phyloP scores from a whole-genome alignment of 257 asterid species.

The Salvia hispanica region DNA sequence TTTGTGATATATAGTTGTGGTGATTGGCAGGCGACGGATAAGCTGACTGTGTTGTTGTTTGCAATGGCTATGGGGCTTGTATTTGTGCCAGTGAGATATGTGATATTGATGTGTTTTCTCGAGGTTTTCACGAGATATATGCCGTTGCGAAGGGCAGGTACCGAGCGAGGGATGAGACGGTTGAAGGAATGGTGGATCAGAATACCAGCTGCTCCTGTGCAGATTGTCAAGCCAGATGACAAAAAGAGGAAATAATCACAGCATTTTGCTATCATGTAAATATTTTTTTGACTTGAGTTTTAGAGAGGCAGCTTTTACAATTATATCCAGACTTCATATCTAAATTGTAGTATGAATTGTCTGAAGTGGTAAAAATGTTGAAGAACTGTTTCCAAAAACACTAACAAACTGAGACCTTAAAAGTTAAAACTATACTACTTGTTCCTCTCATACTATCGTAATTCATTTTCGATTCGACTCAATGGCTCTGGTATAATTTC shows the following conservation, averaged over 20 bases:
- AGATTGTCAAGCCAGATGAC: constrained; percentile 61
- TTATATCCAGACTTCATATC: too few species aligned
- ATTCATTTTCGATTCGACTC: too few species aligned
- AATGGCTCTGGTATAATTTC: too few species aligned
- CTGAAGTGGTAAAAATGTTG: too few species aligned
- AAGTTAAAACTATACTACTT: too few species aligned
- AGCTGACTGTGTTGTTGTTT: constrained; percentile 44
- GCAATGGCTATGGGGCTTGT: constrained; percentile 39
- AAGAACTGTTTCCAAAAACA: too few species aligned
- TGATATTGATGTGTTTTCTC: constrained; percentile 48
- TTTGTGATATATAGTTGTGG: too few species aligned
- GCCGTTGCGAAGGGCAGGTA: constrained; percentile 61
- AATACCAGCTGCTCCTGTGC: constrained; percentile 89
- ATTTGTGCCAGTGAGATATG: constrained; percentile 53
- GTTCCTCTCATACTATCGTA: too few species aligned
- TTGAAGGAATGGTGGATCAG: constrained; percentile 85
- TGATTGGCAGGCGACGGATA: constrained; percentile 64
- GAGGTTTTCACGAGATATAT: constrained; percentile 69
- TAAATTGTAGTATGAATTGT: too few species aligned
- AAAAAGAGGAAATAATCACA: constrained; percentile 58
- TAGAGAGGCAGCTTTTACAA: too few species aligned
- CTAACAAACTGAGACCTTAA: too few species aligned
- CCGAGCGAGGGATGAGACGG: constrained; percentile 60
- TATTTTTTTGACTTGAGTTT: neutral
- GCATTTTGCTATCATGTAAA: constrained; percentile 1